Conservation (phyloP, 78 protist species). For the Parvularia atlantis region DNA sequence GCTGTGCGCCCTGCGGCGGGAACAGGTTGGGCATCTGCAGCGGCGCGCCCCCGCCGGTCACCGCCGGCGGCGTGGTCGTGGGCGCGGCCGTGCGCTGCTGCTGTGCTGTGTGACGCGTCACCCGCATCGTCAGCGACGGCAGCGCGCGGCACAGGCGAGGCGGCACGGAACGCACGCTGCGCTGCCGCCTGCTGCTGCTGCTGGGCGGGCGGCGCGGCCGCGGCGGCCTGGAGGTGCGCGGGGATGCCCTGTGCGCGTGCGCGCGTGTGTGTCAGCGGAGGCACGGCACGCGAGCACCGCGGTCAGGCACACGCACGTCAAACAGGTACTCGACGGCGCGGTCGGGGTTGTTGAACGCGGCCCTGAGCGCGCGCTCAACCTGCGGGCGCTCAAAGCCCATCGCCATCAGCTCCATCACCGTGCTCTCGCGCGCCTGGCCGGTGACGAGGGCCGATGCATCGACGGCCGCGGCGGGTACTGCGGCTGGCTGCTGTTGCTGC, state of each 20-base stretch:
- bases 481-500: background rate
- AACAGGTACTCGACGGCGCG: conserved; percentile 77
- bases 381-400: conserved; percentile 67
- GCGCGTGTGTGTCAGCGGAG: background rate
- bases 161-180: background rate
- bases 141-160: background rate
- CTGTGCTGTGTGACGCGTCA: background rate
- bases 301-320: too few species aligned
- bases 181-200: conserved; percentile 3
- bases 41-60: too few species aligned
- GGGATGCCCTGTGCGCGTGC: too few species aligned
- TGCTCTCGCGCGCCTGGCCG: conserved; percentile 8
- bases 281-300: conserved; percentile 5
- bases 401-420: conserved; percentile 25
- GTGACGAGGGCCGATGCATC: conserved; percentile 4
- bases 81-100: too few species aligned
- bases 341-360: conserved; percentile 74
- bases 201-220: background rate
- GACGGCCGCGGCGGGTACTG: background rate
- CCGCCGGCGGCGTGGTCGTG: too few species aligned
- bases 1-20: background rate
- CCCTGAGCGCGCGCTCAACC: conserved; percentile 47
- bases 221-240: background rate
- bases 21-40: too few species aligned
- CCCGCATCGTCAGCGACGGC: background rate